phyloP scores from a whole-genome alignment of 1,284 basidiomycete genomes.

The Cryptococcus sp. region DNA sequence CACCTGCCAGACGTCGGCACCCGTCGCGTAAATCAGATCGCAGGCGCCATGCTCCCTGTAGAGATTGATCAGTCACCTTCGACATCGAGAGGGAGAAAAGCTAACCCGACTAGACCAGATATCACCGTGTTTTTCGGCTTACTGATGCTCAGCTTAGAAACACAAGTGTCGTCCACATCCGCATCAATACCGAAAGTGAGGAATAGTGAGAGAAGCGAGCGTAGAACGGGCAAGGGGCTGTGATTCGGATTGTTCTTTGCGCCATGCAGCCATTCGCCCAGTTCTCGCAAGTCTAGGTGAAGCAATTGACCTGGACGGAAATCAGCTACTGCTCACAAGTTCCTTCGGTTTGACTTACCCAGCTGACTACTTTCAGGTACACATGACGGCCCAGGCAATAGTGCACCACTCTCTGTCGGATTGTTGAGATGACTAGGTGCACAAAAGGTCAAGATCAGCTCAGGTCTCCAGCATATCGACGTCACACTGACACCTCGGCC shows the following conservation, averaged over 20 bases:
- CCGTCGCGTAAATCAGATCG: conserved; percentile 9
- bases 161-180: conserved; percentile 70
- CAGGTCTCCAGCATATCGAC: not conserved
- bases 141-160: conserved; percentile 35
- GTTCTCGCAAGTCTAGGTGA: conserved; percentile 29
- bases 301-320: conserved; percentile 25
- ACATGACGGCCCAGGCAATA: not conserved
- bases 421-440: not conserved
- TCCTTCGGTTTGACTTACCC: conserved; percentile 4
- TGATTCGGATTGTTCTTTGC: conserved; percentile 14
- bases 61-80: no score
- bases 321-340: not conserved
- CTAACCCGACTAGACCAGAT: conserved; percentile 61
- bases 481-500: conserved; percentile 60
- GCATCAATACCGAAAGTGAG: conserved; percentile 57
- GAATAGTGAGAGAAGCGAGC: conserved; percentile 51
- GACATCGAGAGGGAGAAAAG: conserved; percentile 7
- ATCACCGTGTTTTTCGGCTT: conserved; percentile 53
- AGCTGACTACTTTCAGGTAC: not conserved
- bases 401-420: not conserved
- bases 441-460: not conserved
- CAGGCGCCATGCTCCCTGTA: not conserved
- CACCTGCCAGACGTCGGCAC: conserved; percentile 63
- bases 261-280: conserved; percentile 25
- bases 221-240: conserved; percentile 30